phyloP scores from a whole-genome alignment of 2,329 filamentous ascomycete genomes.

The Grosmannia penicillata region DNA sequence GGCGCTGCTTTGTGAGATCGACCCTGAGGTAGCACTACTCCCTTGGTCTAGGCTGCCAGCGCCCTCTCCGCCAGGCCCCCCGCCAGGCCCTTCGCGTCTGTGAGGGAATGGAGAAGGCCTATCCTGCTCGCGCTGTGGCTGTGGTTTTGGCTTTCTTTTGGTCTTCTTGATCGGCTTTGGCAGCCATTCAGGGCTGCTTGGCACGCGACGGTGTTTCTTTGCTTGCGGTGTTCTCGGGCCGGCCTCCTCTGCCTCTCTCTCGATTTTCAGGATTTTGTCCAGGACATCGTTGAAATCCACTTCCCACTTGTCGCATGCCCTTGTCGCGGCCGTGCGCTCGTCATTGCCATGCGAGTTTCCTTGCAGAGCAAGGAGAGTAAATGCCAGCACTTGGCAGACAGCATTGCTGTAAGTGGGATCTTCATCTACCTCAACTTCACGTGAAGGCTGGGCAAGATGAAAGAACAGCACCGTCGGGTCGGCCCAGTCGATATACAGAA shows the following conservation, averaged over 20 bases:
- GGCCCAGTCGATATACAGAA: slow-evolving; percentile 18
- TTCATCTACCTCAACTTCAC: slow-evolving; percentile 14
- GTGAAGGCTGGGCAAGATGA: slow-evolving; percentile 16
- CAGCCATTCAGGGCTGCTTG: slow-evolving; percentile 4
- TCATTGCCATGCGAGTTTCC: slow-evolving; percentile 9
- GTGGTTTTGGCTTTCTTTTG: neutral
- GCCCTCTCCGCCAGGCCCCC: neutral
- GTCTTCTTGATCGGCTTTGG: slow-evolving; percentile 1
- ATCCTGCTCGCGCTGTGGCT: neutral
- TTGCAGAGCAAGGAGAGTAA: slow-evolving; percentile 15
- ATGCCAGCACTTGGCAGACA: slow-evolving; percentile 17
- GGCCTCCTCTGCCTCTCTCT: neutral
- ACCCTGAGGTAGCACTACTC: neutral
- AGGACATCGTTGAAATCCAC: neutral
- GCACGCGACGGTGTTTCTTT: slow-evolving; percentile 4
- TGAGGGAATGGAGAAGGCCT: neutral
- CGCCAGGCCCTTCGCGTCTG: neutral
- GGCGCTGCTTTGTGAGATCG: neutral
- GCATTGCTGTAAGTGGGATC: slow-evolving; percentile 12
- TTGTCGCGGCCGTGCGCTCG: slow-evolving; percentile 7
- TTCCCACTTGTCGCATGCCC: neutral
- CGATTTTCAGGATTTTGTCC: neutral
- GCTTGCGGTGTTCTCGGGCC: neutral
- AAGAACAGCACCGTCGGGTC: slow-evolving; percentile 16
- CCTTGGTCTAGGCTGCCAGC: neutral